phyloP scores from a whole-genome alignment of 1,139 yeast species.

The Geotrichum cucujoidarum region DNA sequence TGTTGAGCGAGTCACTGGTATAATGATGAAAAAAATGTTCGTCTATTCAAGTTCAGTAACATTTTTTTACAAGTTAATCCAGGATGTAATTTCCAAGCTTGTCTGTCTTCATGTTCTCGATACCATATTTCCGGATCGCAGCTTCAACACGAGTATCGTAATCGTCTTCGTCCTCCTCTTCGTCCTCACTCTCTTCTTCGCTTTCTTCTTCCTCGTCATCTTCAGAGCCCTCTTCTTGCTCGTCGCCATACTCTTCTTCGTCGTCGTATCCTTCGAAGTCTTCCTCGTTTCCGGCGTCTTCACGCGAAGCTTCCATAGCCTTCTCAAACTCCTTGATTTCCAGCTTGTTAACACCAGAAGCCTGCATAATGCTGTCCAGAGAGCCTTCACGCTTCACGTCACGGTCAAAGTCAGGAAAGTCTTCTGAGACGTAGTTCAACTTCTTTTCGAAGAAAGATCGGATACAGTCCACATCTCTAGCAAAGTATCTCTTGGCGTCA shows the following conservation, averaged over 20 bases:
- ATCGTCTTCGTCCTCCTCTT: slow-evolving; percentile 37
- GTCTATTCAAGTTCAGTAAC: background rate
- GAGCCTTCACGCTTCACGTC: slow-evolving; percentile 66
- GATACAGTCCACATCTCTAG: slow-evolving; percentile 89
- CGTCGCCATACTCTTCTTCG: slow-evolving; percentile 33
- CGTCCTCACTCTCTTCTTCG: slow-evolving; percentile 36
- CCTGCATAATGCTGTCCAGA: slow-evolving; percentile 78
- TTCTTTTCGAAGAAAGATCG: slow-evolving; percentile 75
- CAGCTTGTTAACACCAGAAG: slow-evolving; percentile 85
- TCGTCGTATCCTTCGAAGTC: slow-evolving; percentile 39
- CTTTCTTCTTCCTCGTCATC: slow-evolving; percentile 27
- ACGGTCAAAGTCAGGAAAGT: slow-evolving; percentile 73
- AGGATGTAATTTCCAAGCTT: slow-evolving; percentile 73
- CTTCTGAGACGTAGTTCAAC: slow-evolving; percentile 69
- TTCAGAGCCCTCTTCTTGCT: slow-evolving; percentile 32
- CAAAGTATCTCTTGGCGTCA: slow-evolving; percentile 82
- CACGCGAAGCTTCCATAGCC: slow-evolving; percentile 65
- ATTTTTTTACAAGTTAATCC: slow-evolving; percentile 34
- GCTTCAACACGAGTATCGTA: slow-evolving; percentile 32
- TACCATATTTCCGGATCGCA: slow-evolving; percentile 48
- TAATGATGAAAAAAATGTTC: background rate
- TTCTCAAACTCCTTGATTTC: slow-evolving; percentile 66
- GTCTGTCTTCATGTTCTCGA: slow-evolving; percentile 76
- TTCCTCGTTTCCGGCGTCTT: slow-evolving; percentile 33
- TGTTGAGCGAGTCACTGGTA: no score